Evolutionary conservation across 805 yeast genomes (phyloP).

Genomic region (Tetrapisispora nanseiensis): DNA sequence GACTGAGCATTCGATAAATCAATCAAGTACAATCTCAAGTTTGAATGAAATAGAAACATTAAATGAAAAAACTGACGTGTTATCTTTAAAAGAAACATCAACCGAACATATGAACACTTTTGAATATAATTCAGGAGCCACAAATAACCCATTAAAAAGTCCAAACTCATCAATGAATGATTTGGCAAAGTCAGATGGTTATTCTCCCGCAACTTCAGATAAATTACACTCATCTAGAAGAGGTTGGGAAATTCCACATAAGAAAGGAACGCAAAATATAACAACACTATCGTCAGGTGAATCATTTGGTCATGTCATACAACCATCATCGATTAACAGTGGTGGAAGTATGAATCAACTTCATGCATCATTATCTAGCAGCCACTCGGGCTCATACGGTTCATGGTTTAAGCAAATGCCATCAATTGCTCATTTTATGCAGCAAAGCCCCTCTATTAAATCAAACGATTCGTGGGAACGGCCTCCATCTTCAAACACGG

Average conservation of each 20-base stretch:
- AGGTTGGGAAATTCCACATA: conserved; percentile 36
- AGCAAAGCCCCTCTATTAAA: conserved; percentile 20
- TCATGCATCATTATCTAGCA: conserved; percentile 32
- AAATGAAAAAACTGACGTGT: background rate
- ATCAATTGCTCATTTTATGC: conserved; percentile 13
- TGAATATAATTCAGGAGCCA: background rate
- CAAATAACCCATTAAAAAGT: background rate
- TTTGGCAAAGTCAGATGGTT: background rate
- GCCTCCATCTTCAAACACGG: background rate
- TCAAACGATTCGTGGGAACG: conserved; percentile 19
- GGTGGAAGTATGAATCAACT: conserved; percentile 29
- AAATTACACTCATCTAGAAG: conserved; percentile 13
- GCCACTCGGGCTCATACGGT: conserved; percentile 26
- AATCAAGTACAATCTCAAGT: background rate
- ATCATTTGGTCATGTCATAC: conserved; percentile 24
- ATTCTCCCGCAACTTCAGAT: conserved; percentile 1
- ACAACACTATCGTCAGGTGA: conserved; percentile 28
- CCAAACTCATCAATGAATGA: background rate
- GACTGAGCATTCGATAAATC: background rate
- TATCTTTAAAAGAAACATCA: background rate
- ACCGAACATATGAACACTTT: background rate
- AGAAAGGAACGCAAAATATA: conserved; percentile 21
- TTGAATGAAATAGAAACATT: background rate
- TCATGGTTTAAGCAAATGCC: conserved; percentile 28
- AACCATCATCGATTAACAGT: conserved; percentile 29